A percentile compares a stretch with the other conserved stretches of the same genome.
These are phyloP conservation scores for Dittrichia graveolens DNA, from an alignment of 129 eudicot genomes.

Conservation along the genomic window DNA sequence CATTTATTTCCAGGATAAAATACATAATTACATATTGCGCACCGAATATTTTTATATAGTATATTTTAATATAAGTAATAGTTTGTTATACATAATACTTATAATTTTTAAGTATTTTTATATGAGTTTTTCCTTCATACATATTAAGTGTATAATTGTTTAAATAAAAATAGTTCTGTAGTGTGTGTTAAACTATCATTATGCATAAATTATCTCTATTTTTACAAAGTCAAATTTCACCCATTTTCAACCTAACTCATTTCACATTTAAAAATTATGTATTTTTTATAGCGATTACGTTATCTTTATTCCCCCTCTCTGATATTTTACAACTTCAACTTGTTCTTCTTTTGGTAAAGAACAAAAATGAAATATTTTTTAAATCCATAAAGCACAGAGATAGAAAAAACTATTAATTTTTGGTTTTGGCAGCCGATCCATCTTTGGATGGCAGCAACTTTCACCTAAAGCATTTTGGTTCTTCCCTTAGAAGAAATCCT, in stretches of 20 bases:
- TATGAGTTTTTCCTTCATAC: too few relatives aligned
- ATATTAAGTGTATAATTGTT: too few relatives aligned
- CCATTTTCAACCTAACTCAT: conserved; percentile 1
- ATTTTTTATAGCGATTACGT: conserved; percentile 2
- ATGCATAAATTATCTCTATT: neutral
- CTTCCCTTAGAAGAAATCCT: conserved; percentile 10
- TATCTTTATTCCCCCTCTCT: conserved; percentile 22
- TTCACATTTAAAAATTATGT: neutral
- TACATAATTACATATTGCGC: neutral
- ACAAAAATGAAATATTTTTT: conserved; percentile 8
- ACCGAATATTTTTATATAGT: neutral
- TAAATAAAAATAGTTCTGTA: too few relatives aligned
- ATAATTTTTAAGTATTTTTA: too few relatives aligned
- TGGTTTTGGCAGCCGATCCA: conserved; percentile 19
- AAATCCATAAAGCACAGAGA: neutral
- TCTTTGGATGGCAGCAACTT: conserved; percentile 27
- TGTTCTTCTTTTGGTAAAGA: conserved; percentile 31
- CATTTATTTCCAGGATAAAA: conserved; percentile 22
- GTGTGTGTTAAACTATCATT: too few relatives aligned
- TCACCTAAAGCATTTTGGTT: conserved; percentile 27
- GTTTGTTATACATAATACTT: too few relatives aligned
- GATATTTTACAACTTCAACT: conserved; percentile 25
- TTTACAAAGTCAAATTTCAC: conserved; percentile 16
- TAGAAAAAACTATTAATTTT: neutral
- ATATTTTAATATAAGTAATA: too few relatives aligned